A percentile compares a stretch with the other conserved stretches of the same genome.
These are phyloP conservation scores for Xylaria polymorpha DNA, from an alignment of 2,329 filamentous ascomycete genomes.

Conservation along the genomic window DNA sequence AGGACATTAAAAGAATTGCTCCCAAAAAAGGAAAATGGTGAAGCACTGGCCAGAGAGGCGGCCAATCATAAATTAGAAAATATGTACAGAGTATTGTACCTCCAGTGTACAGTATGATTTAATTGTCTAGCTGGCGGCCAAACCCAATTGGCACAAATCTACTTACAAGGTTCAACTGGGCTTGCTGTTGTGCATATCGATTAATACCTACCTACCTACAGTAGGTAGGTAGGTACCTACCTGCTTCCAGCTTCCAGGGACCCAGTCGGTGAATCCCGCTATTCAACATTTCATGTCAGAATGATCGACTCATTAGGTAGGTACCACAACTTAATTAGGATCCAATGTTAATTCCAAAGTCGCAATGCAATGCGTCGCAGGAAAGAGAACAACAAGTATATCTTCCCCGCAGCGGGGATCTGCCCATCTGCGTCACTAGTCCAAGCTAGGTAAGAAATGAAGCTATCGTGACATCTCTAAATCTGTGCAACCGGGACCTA, in stretches of 20 bases:
- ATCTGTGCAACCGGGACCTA: slow-evolving; percentile 14
- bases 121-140: not conserved
- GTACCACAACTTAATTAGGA: not conserved
- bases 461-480: slow-evolving; percentile 32
- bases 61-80: slow-evolving; percentile 36
- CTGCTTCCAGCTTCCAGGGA: no score
- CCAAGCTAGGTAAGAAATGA: slow-evolving; percentile 24
- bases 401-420: not conserved
- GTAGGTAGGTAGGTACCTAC: no score
- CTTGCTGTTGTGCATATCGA: not conserved
- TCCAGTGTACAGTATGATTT: no score
- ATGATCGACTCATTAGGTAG: not conserved
- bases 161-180: not conserved
- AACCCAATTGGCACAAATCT: not conserved
- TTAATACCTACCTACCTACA: no score
- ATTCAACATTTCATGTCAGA: not conserved
- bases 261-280: not conserved
- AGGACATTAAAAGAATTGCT: slow-evolving; percentile 18
- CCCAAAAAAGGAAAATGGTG: slow-evolving; percentile 21
- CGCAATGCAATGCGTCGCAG: not conserved
- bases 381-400: not conserved
- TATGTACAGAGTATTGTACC: no score
- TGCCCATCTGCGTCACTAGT: not conserved
- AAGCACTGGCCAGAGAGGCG: slow-evolving; percentile 10
- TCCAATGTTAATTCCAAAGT: no score